Percentiles rank a stretch among this genome's conserved stretches.
Evolutionary conservation across 1,139 yeast species (phyloP).

Genomic region (Lodderomyces beijingensis): DNA sequence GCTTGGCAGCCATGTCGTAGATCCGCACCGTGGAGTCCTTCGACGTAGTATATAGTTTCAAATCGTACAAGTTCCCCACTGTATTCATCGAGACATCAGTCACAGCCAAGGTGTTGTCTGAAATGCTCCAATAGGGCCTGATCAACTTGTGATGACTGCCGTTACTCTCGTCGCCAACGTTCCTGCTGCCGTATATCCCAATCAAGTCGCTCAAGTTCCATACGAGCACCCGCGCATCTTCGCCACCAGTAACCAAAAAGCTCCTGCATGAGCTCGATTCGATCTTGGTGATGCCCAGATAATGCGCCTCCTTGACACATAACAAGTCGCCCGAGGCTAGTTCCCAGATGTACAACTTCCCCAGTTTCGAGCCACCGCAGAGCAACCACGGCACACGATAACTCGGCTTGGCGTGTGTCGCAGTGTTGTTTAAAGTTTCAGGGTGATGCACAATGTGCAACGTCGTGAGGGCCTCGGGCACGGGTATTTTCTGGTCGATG

Average conservation of each 20-base stretch:
- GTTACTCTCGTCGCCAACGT: constrained; percentile 1
- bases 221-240: constrained; percentile 72
- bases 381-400: constrained; percentile 63
- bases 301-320: constrained; percentile 77
- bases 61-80: constrained; percentile 49
- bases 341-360: constrained; percentile 84
- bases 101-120: constrained; percentile 75
- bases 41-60: constrained; percentile 69
- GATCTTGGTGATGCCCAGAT: constrained; percentile 64
- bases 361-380: constrained; percentile 68
- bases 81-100: constrained; percentile 55
- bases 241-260: constrained; percentile 69
- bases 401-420: constrained; percentile 17
- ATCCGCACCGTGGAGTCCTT: constrained; percentile 72
- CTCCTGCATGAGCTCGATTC: constrained; percentile 64
- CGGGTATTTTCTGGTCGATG: constrained; percentile 75
- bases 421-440: not conserved
- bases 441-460: constrained; percentile 45
- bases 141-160: constrained; percentile 17
- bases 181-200: constrained; percentile 20
- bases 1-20: constrained; percentile 45
- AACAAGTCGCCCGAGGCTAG: constrained; percentile 71
- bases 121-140: constrained; percentile 50
- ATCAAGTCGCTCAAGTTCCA: constrained; percentile 70
- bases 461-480: constrained; percentile 74